Evolutionary conservation across 257 asterid species (phyloP), one percentile per base, ranked within the genome.

Genomic region (Coffea eugenioides): DNA sequence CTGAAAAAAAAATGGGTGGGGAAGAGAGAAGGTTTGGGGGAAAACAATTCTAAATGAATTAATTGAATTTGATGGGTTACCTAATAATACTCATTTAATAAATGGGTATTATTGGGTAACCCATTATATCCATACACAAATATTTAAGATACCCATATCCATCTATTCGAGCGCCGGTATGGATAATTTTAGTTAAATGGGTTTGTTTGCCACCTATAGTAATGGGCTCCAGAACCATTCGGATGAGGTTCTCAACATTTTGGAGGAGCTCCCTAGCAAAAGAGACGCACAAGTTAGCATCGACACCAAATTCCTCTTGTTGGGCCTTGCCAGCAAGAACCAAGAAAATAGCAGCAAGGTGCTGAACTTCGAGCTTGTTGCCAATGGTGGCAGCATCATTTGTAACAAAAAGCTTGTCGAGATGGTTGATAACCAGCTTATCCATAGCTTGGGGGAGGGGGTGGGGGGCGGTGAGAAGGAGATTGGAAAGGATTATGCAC

Each of bases 221-320:
- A n/a, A n/a, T 92, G 10, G 99, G 99, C 75, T 96, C 98, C 78
- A 96, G 85, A 21, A 97, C 99, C 99, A 94, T 96, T 90, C 99
- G 88, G 73, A 96, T 96, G 73, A 96, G 97, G 80, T 96, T 98
- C 88, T 92, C 99, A 0, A 98, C 99, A 85, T 87, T 86, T 69
- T 94, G 98, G 72, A 96, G 97, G 79, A 94, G 97, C 82, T 96
- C 99, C 77, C 99, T 98, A 79, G 98, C 98, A 84, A 96, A 94
- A 61, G 99, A 96, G 65, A 96, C 84, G 31, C 97, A 92, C 80
- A 96, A 82, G 82, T 96, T 96, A 75, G 99, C 97, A 54, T 98
- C 99, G 74, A 94, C 99, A 0, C 99, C 99, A 84, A 96, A 88
- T 85, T 96, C 99, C 81, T 94, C 97, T 83, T 96, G 98, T 73